Conservation (phyloP, 1,139 yeast species). For the Magnusiomyces suaveolens region DNA sequence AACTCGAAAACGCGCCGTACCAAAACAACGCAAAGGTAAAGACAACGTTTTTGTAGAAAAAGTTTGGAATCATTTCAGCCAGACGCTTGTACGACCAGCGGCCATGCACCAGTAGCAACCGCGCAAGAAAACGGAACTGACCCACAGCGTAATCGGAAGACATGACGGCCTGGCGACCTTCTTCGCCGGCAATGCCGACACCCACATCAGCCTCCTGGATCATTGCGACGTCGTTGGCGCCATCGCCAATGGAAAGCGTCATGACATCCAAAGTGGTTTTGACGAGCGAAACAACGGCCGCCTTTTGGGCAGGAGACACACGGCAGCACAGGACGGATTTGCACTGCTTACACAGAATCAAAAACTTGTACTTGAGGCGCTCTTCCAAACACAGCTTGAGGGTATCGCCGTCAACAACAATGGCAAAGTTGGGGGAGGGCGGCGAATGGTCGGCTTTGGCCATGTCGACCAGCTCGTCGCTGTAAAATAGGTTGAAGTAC, state of each 20-base stretch:
- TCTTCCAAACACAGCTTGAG: conserved; percentile 60
- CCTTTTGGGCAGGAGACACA: conserved; percentile 95
- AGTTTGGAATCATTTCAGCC: conserved; percentile 89
- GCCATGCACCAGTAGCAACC: conserved; percentile 81
- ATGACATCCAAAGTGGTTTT: conserved; percentile 70
- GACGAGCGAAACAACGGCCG: conserved; percentile 87
- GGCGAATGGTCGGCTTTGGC: conserved; percentile 69
- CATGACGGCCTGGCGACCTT: conserved; percentile 97
- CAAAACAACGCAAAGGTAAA: conserved; percentile 84
- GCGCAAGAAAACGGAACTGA: conserved; percentile 75
- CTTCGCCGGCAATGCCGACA: conserved; percentile 97
- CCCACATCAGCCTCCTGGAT: conserved; percentile 97
- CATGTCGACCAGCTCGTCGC: conserved; percentile 44
- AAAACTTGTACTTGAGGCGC: conserved; percentile 50
- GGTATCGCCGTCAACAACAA: conserved; percentile 89
- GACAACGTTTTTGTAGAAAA: conserved; percentile 85
- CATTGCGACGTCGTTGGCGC: conserved; percentile 98
- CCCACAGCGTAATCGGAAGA: conserved; percentile 95
- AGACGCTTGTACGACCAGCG: conserved; percentile 91
- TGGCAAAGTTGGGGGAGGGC: conserved; percentile 69
- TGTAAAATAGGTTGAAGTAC: conserved; percentile 56
- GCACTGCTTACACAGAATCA: conserved; percentile 85
- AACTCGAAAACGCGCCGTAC: conserved; percentile 79
- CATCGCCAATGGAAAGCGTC: conserved; percentile 95
- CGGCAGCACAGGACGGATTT: conserved; percentile 90